Evolutionary conservation across 2,329 filamentous ascomycete species (phyloP).

Genomic region (Arthroderma sp.): DNA sequence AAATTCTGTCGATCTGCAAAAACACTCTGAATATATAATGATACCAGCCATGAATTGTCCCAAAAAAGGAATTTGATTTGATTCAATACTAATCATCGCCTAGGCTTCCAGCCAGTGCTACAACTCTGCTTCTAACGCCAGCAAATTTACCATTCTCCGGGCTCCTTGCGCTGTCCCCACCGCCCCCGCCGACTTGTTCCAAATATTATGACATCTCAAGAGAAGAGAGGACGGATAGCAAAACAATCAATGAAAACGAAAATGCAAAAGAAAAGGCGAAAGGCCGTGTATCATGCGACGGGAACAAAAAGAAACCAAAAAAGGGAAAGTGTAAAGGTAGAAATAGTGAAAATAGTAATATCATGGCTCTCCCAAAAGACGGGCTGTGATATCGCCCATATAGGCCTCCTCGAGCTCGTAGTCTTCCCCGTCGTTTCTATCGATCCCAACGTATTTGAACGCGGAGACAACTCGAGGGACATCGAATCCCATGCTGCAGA

Average conservation of each 20-base stretch:
- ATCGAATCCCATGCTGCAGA: constrained; percentile 83
- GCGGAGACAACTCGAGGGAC: constrained; percentile 74
- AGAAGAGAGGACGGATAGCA: background rate
- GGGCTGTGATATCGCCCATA: constrained; percentile 78
- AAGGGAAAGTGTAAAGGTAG: constrained; percentile 4
- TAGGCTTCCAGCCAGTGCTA: too few relatives aligned
- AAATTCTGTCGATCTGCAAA: too few relatives aligned
- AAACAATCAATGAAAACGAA: too few relatives aligned
- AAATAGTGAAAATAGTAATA: constrained; percentile 1
- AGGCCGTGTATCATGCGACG: too few relatives aligned
- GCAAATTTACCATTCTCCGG: constrained; percentile 15
- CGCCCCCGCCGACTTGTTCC: constrained; percentile 8
- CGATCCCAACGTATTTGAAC: constrained; percentile 70
- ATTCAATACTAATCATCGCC: too few relatives aligned
- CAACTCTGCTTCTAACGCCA: constrained; percentile 7
- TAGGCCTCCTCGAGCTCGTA: constrained; percentile 82
- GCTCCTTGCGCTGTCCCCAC: constrained; percentile 18
- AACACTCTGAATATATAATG: too few relatives aligned
- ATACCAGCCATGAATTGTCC: too few relatives aligned
- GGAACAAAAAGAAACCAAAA: background rate
- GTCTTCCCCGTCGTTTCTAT: constrained; percentile 61
- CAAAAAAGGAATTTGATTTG: too few relatives aligned
- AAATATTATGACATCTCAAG: constrained; percentile 5
- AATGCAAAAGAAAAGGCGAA: too few relatives aligned
- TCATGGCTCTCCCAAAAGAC: constrained; percentile 65